Evolutionary conservation across 371 early-diverging fungal species (phyloP).

Genomic region (Mucor racemosus): DNA sequence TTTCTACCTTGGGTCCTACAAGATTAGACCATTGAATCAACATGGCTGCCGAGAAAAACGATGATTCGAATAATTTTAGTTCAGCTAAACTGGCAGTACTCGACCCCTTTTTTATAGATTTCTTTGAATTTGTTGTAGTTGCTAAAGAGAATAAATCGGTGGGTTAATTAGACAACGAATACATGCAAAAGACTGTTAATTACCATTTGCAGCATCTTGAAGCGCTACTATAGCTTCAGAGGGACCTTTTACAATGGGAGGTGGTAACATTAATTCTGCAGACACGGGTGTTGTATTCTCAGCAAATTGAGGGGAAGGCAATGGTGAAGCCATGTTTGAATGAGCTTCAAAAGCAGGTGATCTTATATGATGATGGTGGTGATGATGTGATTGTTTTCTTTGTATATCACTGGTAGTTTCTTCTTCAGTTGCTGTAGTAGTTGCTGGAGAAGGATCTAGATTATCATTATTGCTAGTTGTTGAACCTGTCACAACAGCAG

Average conservation of each 20-base stretch:
- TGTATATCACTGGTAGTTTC: slow-evolving; percentile 4
- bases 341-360: slow-evolving; percentile 40
- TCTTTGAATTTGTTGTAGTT: not conserved
- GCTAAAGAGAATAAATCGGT: not conserved
- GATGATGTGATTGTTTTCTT: slow-evolving; percentile 35
- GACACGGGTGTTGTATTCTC: slow-evolving; percentile 24
- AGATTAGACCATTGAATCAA: slow-evolving; percentile 67
- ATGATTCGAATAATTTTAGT: slow-evolving; percentile 52
- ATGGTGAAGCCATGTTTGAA: slow-evolving; percentile 15
- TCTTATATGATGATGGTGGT: slow-evolving; percentile 43
- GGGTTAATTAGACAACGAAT: not conserved
- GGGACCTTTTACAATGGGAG: slow-evolving; percentile 37
- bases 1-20: slow-evolving; percentile 65
- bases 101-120: not conserved
- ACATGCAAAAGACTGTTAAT: not conserved
- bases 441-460: slow-evolving; percentile 3
- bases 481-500: slow-evolving; percentile 34
- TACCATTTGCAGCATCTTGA: slow-evolving; percentile 54
- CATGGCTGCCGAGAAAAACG: slow-evolving; percentile 62
- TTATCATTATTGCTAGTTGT: not conserved
- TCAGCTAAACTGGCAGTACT: not conserved
- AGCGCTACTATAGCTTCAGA: slow-evolving; percentile 55
- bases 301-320: slow-evolving; percentile 34
- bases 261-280: slow-evolving; percentile 28
- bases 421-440: not conserved